Conservation (phyloP, 306 rosid species). For the Fragaria nilgerrensis region DNA sequence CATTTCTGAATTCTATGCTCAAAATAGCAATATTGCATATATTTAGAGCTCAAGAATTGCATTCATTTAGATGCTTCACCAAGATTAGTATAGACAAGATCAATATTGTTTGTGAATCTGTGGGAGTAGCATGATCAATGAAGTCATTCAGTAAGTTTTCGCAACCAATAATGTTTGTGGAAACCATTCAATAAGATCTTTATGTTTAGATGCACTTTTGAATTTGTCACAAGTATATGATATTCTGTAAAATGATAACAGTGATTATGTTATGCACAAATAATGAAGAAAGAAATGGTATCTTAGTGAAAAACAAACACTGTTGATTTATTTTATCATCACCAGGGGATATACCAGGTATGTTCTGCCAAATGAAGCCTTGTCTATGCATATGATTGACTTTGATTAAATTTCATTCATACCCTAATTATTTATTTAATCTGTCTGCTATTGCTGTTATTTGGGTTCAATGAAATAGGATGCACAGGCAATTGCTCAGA, state of each 20-base stretch:
- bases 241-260: background rate
- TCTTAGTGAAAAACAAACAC: background rate
- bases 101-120: background rate
- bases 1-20: background rate
- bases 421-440: background rate
- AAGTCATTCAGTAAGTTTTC: background rate
- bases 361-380: background rate
- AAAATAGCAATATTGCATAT: background rate
- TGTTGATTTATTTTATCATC: background rate
- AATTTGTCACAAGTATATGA: background rate
- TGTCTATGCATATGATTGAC: background rate
- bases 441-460: background rate
- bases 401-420: background rate
- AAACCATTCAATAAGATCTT: background rate
- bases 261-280: background rate
- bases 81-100: background rate
- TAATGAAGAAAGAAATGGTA: background rate
- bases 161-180: background rate
- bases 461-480: slow-evolving; percentile 9
- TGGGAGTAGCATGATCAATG: background rate
- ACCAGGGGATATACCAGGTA: background rate
- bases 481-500: slow-evolving; percentile 22
- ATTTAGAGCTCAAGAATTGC: background rate
- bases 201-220: background rate
- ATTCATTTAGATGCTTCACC: background rate